phyloP scores from a whole-genome alignment of 768 basidiomycete species.

The Lactifluus rugatus region DNA sequence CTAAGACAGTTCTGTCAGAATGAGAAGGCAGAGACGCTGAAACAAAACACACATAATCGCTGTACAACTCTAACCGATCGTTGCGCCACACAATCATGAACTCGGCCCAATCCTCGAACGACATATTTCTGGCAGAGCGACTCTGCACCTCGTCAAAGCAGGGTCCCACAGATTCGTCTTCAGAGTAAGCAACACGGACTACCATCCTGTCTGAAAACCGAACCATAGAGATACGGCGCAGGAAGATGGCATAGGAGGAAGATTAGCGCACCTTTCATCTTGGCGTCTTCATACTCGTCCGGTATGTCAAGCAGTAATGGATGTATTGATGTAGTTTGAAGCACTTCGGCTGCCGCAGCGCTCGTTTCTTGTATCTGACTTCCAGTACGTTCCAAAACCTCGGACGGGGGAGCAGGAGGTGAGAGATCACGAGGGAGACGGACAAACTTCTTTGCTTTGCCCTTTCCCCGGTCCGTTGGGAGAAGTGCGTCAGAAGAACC shows the following conservation, averaged over 20 bases:
- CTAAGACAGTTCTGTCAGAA: conserved; percentile 28
- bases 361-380: conserved; percentile 51
- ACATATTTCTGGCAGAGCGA: conserved; percentile 50
- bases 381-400: conserved; percentile 57
- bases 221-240: conserved; percentile 20
- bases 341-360: conserved; percentile 43
- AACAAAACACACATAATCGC: conserved; percentile 56
- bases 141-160: conserved; percentile 61
- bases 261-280: conserved; percentile 61
- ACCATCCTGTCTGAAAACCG: conserved; percentile 72
- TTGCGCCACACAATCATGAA: conserved; percentile 81
- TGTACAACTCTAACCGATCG: conserved; percentile 71
- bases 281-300: conserved; percentile 36
- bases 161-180: conserved; percentile 37
- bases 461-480: conserved; percentile 20
- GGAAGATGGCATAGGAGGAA: not conserved
- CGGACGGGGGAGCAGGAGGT: conserved; percentile 43
- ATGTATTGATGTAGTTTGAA: conserved; percentile 20
- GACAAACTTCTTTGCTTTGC: conserved; percentile 16
- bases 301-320: not conserved
- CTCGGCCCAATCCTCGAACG: conserved; percentile 65
- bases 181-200: conserved; percentile 61
- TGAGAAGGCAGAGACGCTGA: not conserved
- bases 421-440: conserved; percentile 21
- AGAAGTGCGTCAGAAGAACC: not conserved